These are phyloP conservation scores for Aquilaria sinensis DNA, from an alignment of 345 rosid species.

Conservation along the genomic window DNA sequence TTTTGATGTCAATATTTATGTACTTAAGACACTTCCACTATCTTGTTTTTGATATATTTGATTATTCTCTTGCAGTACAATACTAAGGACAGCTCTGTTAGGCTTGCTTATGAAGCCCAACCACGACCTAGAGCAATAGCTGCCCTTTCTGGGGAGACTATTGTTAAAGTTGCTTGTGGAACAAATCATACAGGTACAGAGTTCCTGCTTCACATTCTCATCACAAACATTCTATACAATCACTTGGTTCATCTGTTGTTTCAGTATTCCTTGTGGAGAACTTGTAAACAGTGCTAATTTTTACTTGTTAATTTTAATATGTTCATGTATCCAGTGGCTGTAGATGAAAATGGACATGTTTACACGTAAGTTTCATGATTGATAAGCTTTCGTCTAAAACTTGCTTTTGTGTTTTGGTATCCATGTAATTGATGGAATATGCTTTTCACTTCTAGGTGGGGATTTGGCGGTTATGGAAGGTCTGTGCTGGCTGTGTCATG, in stretches of 20 bases:
- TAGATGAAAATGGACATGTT: conserved; percentile 77
- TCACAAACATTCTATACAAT: not conserved
- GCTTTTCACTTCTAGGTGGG: conserved; percentile 66
- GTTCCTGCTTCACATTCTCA: conserved; percentile 5
- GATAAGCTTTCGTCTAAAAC: not conserved
- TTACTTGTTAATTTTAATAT: conserved; percentile 8
- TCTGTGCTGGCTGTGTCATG: conserved; percentile 25
- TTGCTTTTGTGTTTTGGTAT: conserved; percentile 7
- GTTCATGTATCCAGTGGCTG: conserved; percentile 62
- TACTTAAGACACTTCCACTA: not conserved
- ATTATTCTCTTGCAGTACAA: conserved; percentile 57
- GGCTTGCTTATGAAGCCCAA: conserved; percentile 90
- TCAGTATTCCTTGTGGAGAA: not conserved
- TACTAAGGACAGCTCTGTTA: conserved; percentile 88
- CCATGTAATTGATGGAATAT: conserved; percentile 15
- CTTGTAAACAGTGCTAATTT: not conserved
- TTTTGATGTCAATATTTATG: too few relatives aligned
- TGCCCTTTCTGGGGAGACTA: conserved; percentile 70
- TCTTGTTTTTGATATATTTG: not conserved
- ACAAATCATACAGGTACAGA: conserved; percentile 84
- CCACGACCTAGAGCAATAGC: conserved; percentile 84
- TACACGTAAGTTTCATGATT: conserved; percentile 69
- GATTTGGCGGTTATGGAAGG: conserved; percentile 99
- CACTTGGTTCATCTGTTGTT: not conserved
- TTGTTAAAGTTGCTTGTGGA: conserved; percentile 95